Percentiles rank a stretch among this genome's conserved stretches.
Conservation (phyloP, 805 yeast genomes). For the Candida pseudofarinosa region DNA sequence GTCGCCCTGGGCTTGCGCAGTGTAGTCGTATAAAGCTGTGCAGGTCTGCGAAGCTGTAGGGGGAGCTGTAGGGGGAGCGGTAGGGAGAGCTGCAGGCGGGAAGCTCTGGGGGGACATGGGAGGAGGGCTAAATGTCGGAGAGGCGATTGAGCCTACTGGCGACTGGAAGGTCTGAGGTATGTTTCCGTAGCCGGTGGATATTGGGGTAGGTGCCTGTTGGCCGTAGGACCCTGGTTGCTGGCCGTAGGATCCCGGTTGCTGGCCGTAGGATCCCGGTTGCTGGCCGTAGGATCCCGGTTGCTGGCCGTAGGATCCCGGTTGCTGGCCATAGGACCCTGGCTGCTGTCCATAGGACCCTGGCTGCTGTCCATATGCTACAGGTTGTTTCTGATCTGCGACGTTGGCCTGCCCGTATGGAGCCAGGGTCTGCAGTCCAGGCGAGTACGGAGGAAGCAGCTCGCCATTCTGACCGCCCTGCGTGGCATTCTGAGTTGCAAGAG, state of each 20-base stretch:
- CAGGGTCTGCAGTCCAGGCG: constrained; percentile 23
- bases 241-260: constrained; percentile 11
- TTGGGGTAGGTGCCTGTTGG: constrained; percentile 10
- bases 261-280: constrained; percentile 6
- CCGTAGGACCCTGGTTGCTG: constrained; percentile 10
- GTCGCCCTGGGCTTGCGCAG: constrained; percentile 93
- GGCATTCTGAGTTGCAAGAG: constrained; percentile 15
- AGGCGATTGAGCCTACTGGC: constrained; percentile 23
- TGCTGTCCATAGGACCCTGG: constrained; percentile 9
- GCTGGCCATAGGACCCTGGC: neutral
- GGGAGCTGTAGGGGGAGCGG: constrained; percentile 22
- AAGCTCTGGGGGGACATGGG: constrained; percentile 30
- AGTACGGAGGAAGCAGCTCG: constrained; percentile 32
- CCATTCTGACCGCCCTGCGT: constrained; percentile 15
- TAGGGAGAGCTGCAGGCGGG: constrained; percentile 5
- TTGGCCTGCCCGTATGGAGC: neutral
- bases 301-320: constrained; percentile 1
- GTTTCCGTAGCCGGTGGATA: constrained; percentile 14
- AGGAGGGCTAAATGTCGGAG: constrained; percentile 16
- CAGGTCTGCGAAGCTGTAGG: constrained; percentile 54
- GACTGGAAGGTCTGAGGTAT: constrained; percentile 8
- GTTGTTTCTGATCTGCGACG: constrained; percentile 9
- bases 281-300: constrained; percentile 10
- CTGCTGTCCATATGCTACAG: constrained; percentile 34
- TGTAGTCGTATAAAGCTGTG: constrained; percentile 86